A percentile compares a stretch with the other conserved stretches of the same genome.
Conservation (phyloP, 305 asterid genomes). For the Andrographis paniculata region DNA sequence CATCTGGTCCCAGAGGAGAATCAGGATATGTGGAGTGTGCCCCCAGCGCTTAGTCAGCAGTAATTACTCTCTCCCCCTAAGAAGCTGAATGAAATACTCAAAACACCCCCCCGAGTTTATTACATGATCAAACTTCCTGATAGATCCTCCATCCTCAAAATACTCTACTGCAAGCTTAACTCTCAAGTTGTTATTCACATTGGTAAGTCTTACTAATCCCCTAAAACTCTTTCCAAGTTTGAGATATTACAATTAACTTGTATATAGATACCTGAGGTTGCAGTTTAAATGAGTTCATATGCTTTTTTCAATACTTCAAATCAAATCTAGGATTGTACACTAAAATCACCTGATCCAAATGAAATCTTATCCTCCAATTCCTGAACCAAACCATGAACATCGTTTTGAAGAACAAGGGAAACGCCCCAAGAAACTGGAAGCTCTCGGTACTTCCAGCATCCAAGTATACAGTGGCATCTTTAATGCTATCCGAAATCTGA, state of each 20-base stretch:
- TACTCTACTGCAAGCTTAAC: too few species aligned
- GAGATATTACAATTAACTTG: too few species aligned
- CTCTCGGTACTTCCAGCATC: slow-evolving; percentile 96
- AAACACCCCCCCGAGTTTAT: too few species aligned
- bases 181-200: too few species aligned
- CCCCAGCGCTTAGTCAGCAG: slow-evolving; percentile 50
- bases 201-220: too few species aligned
- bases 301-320: too few species aligned
- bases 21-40: slow-evolving; percentile 93
- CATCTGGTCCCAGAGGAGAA: slow-evolving; percentile 98
- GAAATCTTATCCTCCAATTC: slow-evolving; percentile 5
- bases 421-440: slow-evolving; percentile 76
- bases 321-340: too few species aligned
- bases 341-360: not conserved
- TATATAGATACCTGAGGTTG: not conserved
- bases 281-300: not conserved
- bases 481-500: slow-evolving; percentile 77
- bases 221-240: too few species aligned
- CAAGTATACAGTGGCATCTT: slow-evolving; percentile 64
- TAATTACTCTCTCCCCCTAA: too few species aligned
- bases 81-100: too few species aligned
- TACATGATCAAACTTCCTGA: too few species aligned
- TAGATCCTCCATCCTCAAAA: too few species aligned
- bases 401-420: slow-evolving; percentile 35
- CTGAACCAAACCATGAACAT: slow-evolving; percentile 5